A percentile compares a stretch with the other conserved stretches of the same genome.
Conservation (phyloP, 2,329 filamentous ascomycete species). For the Aureobasidium sp. region DNA sequence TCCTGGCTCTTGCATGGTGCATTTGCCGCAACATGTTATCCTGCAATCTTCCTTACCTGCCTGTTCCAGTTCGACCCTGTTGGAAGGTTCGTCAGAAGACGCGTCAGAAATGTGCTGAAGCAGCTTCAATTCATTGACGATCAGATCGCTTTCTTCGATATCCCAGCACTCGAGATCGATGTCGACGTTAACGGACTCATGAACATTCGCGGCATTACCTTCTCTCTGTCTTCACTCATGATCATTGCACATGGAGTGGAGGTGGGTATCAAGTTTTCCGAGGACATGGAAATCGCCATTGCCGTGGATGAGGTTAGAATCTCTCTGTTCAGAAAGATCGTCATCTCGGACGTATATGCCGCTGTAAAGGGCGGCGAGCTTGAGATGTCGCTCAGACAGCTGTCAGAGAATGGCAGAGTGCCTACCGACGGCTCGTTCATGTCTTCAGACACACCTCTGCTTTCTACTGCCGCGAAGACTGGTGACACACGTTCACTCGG, state of each 20-base stretch:
- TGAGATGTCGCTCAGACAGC: slow-evolving; percentile 41
- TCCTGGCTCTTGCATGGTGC: slow-evolving; percentile 44
- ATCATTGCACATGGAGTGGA: slow-evolving; percentile 45
- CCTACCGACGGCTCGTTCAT: slow-evolving; percentile 33
- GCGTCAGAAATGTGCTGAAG: slow-evolving; percentile 29
- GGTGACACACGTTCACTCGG: slow-evolving; percentile 8
- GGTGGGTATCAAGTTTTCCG: slow-evolving; percentile 43
- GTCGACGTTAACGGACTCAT: slow-evolving; percentile 45
- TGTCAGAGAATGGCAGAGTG: slow-evolving; percentile 29
- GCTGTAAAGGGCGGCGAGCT: slow-evolving; percentile 45
- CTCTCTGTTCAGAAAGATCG: slow-evolving; percentile 40
- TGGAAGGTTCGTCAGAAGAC: slow-evolving; percentile 29
- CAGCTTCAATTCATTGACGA: slow-evolving; percentile 44
- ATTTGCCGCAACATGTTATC: slow-evolving; percentile 36
- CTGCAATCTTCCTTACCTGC: slow-evolving; percentile 33
- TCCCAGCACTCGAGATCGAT: slow-evolving; percentile 47
- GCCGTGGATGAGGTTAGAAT: slow-evolving; percentile 42
- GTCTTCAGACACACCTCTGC: slow-evolving; percentile 36
- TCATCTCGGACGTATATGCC: slow-evolving; percentile 46
- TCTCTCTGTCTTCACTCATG: slow-evolving; percentile 43
- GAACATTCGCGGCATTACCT: slow-evolving; percentile 43
- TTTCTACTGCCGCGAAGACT: slow-evolving; percentile 33
- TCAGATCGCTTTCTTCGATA: slow-evolving; percentile 40
- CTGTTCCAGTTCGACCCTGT: slow-evolving; percentile 39
- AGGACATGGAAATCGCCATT: slow-evolving; percentile 46